phyloP scores from a whole-genome alignment of 176 grass and related monocot genomes.

The Hyparrhenia diplandra region DNA sequence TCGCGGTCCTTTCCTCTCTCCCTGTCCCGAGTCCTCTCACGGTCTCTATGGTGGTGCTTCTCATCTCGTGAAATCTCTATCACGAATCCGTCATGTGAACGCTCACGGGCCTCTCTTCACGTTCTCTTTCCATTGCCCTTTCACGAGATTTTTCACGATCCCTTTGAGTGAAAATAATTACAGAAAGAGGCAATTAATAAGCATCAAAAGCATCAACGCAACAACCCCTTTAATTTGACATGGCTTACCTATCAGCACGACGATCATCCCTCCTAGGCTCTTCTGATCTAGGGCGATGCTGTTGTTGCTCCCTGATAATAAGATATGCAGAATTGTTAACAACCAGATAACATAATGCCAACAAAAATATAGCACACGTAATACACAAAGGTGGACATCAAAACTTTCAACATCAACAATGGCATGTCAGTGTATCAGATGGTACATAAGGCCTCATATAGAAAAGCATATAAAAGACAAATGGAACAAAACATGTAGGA shows the following conservation, averaged over 20 bases:
- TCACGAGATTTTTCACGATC: slow-evolving; percentile 73
- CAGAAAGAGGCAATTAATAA: slow-evolving; percentile 1
- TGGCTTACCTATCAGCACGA: slow-evolving; percentile 45
- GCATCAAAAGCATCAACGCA: background rate
- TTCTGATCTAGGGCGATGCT: slow-evolving; percentile 60
- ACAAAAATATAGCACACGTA: background rate
- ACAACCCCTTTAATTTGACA: background rate
- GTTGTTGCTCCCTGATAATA: slow-evolving; percentile 67
- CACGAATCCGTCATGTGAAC: slow-evolving; percentile 55
- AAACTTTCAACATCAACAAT: background rate
- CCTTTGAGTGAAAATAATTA: slow-evolving; percentile 14
- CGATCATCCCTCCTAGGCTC: slow-evolving; percentile 72
- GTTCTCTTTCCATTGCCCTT: slow-evolving; percentile 37
- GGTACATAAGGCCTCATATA: background rate
- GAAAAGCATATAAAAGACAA: background rate
- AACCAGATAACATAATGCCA: background rate
- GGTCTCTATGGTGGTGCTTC: slow-evolving; percentile 55
- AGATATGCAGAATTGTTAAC: background rate
- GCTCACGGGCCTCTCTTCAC: slow-evolving; percentile 51
- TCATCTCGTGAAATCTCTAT: slow-evolving; percentile 68
- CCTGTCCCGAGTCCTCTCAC: slow-evolving; percentile 51
- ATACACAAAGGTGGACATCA: background rate
- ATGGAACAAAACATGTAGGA: background rate
- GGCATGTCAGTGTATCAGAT: background rate
- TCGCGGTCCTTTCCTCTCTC: slow-evolving; percentile 54